Percentiles rank a stretch among this genome's conserved stretches.
Conservation (phyloP, 1,139 yeast species). For the Lodderomyces jiufengensis region DNA sequence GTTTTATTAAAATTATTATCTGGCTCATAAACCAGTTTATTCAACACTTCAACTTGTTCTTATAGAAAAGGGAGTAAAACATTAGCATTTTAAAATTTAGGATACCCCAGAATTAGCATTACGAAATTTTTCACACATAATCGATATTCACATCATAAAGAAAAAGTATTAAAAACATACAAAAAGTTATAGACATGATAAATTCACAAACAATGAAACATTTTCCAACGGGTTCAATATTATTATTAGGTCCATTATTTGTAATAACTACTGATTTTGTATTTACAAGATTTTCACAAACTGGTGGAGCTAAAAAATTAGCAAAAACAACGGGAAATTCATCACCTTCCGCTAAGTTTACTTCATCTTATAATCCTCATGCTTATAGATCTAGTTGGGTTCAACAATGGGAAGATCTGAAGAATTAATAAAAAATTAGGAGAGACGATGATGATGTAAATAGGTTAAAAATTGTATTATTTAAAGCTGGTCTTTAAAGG, state of each 20-base stretch:
- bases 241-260: slow-evolving; percentile 23
- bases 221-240: slow-evolving; percentile 18
- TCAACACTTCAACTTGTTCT: no score
- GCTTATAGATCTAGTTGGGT: slow-evolving; percentile 12
- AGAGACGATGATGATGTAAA: not conserved
- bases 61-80: no score
- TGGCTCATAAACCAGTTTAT: no score
- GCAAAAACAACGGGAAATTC: slow-evolving; percentile 8
- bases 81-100: no score
- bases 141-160: no score
- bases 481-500: slow-evolving; percentile 3
- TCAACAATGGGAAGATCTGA: slow-evolving; percentile 7
- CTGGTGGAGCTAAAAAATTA: slow-evolving; percentile 13
- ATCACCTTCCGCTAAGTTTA: slow-evolving; percentile 1
- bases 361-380: slow-evolving; percentile 6
- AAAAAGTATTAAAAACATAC: no score
- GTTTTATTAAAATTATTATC: no score
- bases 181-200: no score
- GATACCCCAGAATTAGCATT: no score
- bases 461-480: not conserved
- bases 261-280: slow-evolving; percentile 23
- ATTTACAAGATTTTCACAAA: slow-evolving; percentile 17
- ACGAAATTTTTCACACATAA: no score
- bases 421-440: not conserved
- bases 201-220: slow-evolving; percentile 14